phyloP scores from a whole-genome alignment of 2,329 filamentous ascomycete species.

The Torrubiella hemipterigena region DNA sequence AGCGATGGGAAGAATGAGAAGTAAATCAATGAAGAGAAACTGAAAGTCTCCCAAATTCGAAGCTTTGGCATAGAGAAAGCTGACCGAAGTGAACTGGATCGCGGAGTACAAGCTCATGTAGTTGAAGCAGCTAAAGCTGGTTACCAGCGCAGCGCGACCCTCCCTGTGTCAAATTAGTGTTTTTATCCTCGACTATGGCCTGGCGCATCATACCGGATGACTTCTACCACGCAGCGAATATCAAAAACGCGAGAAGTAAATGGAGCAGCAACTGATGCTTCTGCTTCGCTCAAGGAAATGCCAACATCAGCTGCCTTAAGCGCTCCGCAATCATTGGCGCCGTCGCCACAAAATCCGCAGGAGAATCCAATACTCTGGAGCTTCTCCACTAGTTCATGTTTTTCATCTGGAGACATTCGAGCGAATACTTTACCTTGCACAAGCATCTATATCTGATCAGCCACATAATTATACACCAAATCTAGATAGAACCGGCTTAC shows the following conservation, averaged over 20 bases:
- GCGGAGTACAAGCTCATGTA: slow-evolving; percentile 98
- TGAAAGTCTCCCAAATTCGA: slow-evolving; percentile 97
- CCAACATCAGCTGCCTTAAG: slow-evolving; percentile 95
- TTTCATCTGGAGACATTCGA: slow-evolving; percentile 97
- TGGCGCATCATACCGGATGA: slow-evolving; percentile 53
- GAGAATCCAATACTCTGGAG: slow-evolving; percentile 93
- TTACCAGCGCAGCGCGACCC: slow-evolving; percentile 89
- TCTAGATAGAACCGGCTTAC: slow-evolving; percentile 25
- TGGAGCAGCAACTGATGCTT: slow-evolving; percentile 94
- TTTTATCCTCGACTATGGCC: not conserved
- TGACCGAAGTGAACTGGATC: slow-evolving; percentile 97
- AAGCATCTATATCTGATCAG: slow-evolving; percentile 54
- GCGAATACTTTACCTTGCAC: slow-evolving; percentile 88
- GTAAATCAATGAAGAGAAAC: slow-evolving; percentile 89
- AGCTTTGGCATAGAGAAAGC: slow-evolving; percentile 86
- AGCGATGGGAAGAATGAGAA: slow-evolving; percentile 87
- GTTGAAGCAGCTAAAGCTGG: slow-evolving; percentile 98
- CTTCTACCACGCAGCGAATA: slow-evolving; percentile 85
- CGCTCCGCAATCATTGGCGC: slow-evolving; percentile 93
- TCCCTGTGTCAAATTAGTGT: slow-evolving; percentile 42
- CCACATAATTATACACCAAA: not conserved
- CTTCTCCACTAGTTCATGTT: slow-evolving; percentile 95
- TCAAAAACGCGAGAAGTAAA: slow-evolving; percentile 95
- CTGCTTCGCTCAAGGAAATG: slow-evolving; percentile 91
- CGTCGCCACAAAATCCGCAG: slow-evolving; percentile 91